Base-by-base conservation (phyloP, 139 green algal genomes). In the Chlorella ohadii region DNA sequence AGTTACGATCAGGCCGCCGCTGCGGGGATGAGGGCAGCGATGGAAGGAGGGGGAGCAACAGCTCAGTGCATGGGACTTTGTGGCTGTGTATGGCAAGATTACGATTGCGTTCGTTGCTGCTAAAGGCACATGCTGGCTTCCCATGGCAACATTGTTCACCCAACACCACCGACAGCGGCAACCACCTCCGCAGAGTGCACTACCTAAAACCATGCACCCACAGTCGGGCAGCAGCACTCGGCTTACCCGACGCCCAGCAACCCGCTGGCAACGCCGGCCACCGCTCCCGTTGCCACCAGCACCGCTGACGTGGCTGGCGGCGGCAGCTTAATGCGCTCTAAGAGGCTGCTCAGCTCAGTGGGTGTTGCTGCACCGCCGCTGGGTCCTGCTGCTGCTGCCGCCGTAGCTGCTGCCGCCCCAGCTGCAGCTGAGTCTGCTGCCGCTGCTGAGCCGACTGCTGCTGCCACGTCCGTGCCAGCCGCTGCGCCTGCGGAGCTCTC, bases 181-280 rank as follows among this genome's bases (percentile, higher is more conserved):
- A n/a, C n/a, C n/a, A n/a, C n/a, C n/a, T n/a, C n/a, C n/a, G n/a
- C n/a, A n/a, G n/a, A n/a, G n/a, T n/a, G n/a, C n/a, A n/a, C n/a
- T n/a, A n/a, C n/a, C n/a, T n/a, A n/a, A n/a, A n/a, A 9, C 7
- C 44, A 51, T 51, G 44, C 44, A 51, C 9, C 44, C n/a, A n/a
- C n/a, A n/a, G n/a, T n/a, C 6, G 44, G 23, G 59, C 59, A 66
- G 59, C 59, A 66, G 4, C 2, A 7, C 6, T 51, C 44, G 44
- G 3, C 64, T 71, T 39, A 96, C 94, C 51, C 51, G 2, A 59
- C 51, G 71, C 93, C 93, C 20, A 96, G 87, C 51, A 96, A 84
- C 4, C 93, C 93, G 33, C 79, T 91, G 22, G 93, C 92, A 34
- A 96, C 88, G 19, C 93, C 93, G 12, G 93, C 90, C 39, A 94